These are phyloP conservation scores for Clohesyomyces aquaticus DNA, from an alignment of 495 filamentous ascomycete species.

Conservation along the genomic window DNA sequence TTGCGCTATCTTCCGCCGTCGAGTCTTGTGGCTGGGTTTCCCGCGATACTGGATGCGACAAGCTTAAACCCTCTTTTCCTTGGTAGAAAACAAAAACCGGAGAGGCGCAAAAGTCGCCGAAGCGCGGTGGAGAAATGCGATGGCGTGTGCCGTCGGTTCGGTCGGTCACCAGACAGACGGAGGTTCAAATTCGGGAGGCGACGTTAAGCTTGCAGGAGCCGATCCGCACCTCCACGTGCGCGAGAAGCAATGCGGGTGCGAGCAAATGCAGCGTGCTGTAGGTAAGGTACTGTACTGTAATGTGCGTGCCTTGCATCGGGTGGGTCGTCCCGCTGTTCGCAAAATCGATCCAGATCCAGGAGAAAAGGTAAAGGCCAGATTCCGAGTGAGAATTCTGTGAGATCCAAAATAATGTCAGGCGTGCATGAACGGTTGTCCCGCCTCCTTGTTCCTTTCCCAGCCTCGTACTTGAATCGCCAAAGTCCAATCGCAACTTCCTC, in stretches of 20 bases:
- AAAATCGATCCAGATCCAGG: not conserved
- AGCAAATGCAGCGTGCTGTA: no score
- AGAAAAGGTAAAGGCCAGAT: not conserved
- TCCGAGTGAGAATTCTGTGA: no score
- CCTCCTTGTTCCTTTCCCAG: not conserved
- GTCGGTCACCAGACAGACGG: not conserved
- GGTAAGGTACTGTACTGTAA: no score
- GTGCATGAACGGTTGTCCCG: not conserved
- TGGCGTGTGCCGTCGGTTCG: no score
- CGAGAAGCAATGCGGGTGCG: not conserved
- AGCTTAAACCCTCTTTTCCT: not conserved
- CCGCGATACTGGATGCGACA: not conserved
- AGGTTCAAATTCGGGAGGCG: no score
- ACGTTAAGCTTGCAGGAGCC: no score
- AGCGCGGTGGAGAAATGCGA: no score
- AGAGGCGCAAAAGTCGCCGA: not conserved
- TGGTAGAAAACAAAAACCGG: not conserved
- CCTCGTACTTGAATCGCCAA: not conserved
- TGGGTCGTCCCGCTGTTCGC: not conserved
- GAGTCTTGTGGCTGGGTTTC: no score
- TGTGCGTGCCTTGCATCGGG: not conserved
- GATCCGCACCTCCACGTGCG: not conserved
- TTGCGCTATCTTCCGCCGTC: no score
- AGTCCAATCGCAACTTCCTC: not conserved
- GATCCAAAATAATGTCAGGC: no score